phyloP scores from a whole-genome alignment of 805 yeast species.

The Metschnikowia anglica region DNA sequence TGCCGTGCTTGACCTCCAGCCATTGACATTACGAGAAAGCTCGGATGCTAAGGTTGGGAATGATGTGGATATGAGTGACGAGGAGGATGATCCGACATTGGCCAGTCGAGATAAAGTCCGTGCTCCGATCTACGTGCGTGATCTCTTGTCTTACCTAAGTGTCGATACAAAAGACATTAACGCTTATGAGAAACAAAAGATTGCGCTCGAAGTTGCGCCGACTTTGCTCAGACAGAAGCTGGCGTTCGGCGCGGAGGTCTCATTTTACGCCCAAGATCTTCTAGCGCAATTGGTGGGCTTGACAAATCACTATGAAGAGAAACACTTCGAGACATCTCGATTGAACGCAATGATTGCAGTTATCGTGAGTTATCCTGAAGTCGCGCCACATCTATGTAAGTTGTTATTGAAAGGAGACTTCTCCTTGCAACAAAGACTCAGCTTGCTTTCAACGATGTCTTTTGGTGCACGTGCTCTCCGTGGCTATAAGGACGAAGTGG shows the following conservation, averaged over 20 bases:
- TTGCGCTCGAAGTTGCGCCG: constrained; percentile 54
- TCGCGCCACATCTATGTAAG: constrained; percentile 46
- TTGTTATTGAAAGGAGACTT: constrained; percentile 69
- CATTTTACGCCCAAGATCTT: constrained; percentile 55
- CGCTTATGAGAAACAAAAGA: constrained; percentile 48
- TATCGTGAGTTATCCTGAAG: constrained; percentile 46
- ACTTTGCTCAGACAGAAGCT: constrained; percentile 66
- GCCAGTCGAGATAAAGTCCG: constrained; percentile 35
- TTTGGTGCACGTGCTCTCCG: constrained; percentile 71
- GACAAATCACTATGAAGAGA: constrained; percentile 54
- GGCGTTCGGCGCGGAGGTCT: constrained; percentile 57
- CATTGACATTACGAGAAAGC: constrained; percentile 1
- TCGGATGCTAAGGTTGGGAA: constrained; percentile 20
- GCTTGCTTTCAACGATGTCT: constrained; percentile 64
- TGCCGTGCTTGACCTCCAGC: constrained; percentile 1
- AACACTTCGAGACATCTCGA: constrained; percentile 61
- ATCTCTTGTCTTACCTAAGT: constrained; percentile 57
- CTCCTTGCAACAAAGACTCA: constrained; percentile 75
- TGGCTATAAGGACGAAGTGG: constrained; percentile 53
- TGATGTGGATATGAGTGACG: constrained; percentile 32
- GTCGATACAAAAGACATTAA: constrained; percentile 45
- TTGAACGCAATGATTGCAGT: constrained; percentile 67
- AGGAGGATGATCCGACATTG: constrained; percentile 52
- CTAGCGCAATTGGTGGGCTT: constrained; percentile 52
- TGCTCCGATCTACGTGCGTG: constrained; percentile 70